Evolutionary conservation across 164 flowering plant genomes (phyloP), one percentile per base, ranked within the genome.

Genomic region (Annona squamosa): DNA sequence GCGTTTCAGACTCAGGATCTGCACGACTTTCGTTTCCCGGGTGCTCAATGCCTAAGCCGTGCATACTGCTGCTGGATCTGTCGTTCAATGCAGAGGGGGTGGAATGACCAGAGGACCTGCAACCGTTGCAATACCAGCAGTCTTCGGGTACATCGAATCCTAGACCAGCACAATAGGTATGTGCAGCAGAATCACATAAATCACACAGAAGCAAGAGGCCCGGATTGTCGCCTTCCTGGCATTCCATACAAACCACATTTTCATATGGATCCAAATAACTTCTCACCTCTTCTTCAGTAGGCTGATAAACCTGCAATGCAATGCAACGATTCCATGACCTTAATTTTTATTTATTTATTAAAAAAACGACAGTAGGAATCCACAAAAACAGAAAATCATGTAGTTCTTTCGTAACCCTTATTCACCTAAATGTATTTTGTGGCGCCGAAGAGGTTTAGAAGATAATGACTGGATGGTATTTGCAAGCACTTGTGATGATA

Each of bases 111-210:
- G 84, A 82, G 47, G 88, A 85, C 71, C 89, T 82, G 67, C 99
- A 96, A 75, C 89, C 94, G 73, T 86, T 86, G 77, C 99, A 96
- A 71, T 90, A 96, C 99, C 99, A 96, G 81, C 92, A 91, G 17
- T 98, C 99, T 79, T 89, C 97, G 4, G 99, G 99, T 17, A 94
- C 99, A 80, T 89, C 93, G 75, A 83, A 78, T 61, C 97, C 98
- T 43, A 96, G 89, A 69, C 98, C 98, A 78, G 94, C 97, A 76
- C 99, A 96, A 77, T 82, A 96, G 63, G 99, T 96, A 78, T 96
- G 99, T 19, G 98, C 97, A 75, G 99, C 86, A 65, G 99, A 92
- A 85, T 96, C 99, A 84, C 99, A 96, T 43, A 91, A 74, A 83
- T 96, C 99, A 70, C 99, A 96, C 1, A 96, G 86, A 74, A 96